Base-by-base conservation (phyloP, 2,329 filamentous ascomycete species). In the Arachnopeziza araneosa region DNA sequence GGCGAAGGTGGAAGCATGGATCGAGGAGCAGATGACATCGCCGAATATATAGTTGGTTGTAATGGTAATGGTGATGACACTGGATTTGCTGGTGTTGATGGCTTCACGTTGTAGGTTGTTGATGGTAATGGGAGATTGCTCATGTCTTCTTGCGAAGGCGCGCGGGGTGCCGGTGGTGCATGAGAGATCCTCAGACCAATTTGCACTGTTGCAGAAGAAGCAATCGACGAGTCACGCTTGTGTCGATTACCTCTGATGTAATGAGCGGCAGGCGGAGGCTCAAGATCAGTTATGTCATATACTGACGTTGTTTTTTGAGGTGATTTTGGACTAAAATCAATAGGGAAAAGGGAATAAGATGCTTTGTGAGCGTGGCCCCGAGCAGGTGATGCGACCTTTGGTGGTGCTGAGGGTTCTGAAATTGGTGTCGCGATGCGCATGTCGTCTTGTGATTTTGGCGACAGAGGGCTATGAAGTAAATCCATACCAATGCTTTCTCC, bases 161-260 rank as follows among this genome's bases (percentile, higher is more conserved):
- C 17, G 36, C 26, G 26, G 5, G 17, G 12, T 14, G 17, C 17
- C 56, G 58, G 54, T 60, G 72, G 62, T 56, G 71, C 32, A 82
- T 78, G 57, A 80, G 87, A 90, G 58, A 90, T 77, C 12, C 87
- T 82, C 19, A 90, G 77, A 1, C 87, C 87, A 56, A 90, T 90
- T 69, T 89, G 86, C 12, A 90, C 86, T 0, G 86, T 90, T 24
- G 86, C 86, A 10, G 83, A 83, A 52, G 87, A 89, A 19, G 78
- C 78, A 50, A 85, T 77, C 0, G 87, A 90, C 5, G 84, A 85
- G 60, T 84, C 78, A 52, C 86, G 79, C 21, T 77, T 75, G 57
- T 72, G 71, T 22, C 69, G 52, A 7, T 56, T 51, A 19, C 56
- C 60, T 14, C 63, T 60, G 50, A 53, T 22, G 49, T 59, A 66